These are phyloP conservation scores for Bacterosira constricta DNA, from an alignment of 108 stramenopile species.

Conservation along the genomic window DNA sequence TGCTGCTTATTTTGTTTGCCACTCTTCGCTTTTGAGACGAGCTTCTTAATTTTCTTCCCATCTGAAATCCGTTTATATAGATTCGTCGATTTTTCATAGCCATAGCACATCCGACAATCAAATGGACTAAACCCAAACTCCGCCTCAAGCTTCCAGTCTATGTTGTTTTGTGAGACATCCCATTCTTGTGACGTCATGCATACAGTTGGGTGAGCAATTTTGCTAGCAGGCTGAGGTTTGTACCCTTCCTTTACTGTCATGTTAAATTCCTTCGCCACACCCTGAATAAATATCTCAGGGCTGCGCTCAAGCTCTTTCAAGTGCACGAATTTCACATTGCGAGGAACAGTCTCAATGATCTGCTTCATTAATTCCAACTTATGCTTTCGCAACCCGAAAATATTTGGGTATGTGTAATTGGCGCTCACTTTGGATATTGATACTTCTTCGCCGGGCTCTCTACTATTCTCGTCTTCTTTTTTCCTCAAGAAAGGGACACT, in stretches of 20 bases:
- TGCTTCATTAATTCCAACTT: slow-evolving; percentile 50
- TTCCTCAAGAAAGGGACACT: slow-evolving; percentile 35
- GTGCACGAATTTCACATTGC: slow-evolving; percentile 46
- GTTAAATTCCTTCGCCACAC: slow-evolving; percentile 30
- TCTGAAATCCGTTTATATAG: slow-evolving; percentile 16
- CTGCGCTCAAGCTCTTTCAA: slow-evolving; percentile 46
- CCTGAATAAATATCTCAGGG: slow-evolving; percentile 46
- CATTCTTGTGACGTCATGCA: slow-evolving; percentile 48
- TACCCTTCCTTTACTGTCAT: slow-evolving; percentile 29
- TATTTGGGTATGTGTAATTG: slow-evolving; percentile 45
- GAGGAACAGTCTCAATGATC: slow-evolving; percentile 32
- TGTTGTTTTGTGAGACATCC: slow-evolving; percentile 30
- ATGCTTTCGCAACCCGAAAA: slow-evolving; percentile 41
- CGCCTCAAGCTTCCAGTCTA: slow-evolving; percentile 45
- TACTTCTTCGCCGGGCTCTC: not conserved
- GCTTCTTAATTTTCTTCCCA: slow-evolving; percentile 21
- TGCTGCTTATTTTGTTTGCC: not conserved
- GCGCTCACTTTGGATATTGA: slow-evolving; percentile 42
- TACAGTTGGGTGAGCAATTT: slow-evolving; percentile 22
- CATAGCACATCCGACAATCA: slow-evolving; percentile 54
- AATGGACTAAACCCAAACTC: slow-evolving; percentile 49
- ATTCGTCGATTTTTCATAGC: slow-evolving; percentile 30
- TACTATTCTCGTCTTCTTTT: not conserved
- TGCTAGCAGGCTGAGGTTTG: slow-evolving; percentile 22
- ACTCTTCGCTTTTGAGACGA: not conserved